Evolutionary conservation across 1,284 basidiomycete species (phyloP), one percentile per base, ranked within the genome.

Genomic region (Xerocomus nothofagi): DNA sequence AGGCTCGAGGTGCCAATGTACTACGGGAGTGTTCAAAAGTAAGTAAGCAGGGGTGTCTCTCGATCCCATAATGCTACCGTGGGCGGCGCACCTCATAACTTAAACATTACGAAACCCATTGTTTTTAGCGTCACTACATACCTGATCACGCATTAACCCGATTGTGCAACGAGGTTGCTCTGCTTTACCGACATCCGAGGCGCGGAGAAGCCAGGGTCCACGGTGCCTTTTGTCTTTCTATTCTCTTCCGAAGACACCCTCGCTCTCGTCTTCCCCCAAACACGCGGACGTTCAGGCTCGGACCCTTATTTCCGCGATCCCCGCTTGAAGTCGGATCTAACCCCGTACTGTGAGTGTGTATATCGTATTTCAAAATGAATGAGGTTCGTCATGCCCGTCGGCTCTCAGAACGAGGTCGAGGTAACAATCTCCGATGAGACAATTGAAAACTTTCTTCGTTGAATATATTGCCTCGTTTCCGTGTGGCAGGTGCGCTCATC

Each of bases 321-420:
- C 39, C 50, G 33, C 26, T 23, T 32, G 17, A 43, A 26, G 47
- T 47, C 44, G 51, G 24, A 20, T n/a, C n/a, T n/a, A 49, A 38
- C 33, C 24, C 49, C 38, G 27, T 53, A 36, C 12, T 15, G 38
- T 30, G 24, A 39, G n/a, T 14, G 18, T 26, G 36, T 30, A 40
- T 29, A 18, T 37, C 10, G 7, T 44, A 45, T 57, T 58, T 55
- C 56, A 55, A 31, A 39, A 39, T 32, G 23, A 15, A 41, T n/a
- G 12, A 17, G 21, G 43, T 15, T 14, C 24, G 11, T 36, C 21
- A 7, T 20, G 15, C 33, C 14, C 3, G 4, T 15, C 23, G 12
- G 34, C 34, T 31, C 18, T 9, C n/a, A 29, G 39, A 21, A 12
- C 20, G 30, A n/a, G 10, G 48, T 33, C n/a, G 32, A 37, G 1